Base-by-base conservation (phyloP, 345 rosid species). In the Lagerstroemia speciosa region DNA sequence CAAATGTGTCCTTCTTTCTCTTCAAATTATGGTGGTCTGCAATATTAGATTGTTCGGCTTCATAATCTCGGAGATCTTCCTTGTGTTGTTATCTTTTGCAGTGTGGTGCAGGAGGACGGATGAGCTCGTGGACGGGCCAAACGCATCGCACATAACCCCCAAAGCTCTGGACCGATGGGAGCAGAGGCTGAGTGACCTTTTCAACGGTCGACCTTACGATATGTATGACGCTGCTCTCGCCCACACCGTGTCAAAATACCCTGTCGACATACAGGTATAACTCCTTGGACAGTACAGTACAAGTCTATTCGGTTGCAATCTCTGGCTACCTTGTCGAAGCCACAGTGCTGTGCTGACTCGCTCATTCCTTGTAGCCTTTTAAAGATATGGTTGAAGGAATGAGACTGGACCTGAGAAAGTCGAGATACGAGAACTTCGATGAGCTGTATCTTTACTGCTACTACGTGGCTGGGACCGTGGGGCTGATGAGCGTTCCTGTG, bases 41-140 rank as follows among this genome's bases (percentile, higher is more conserved):
- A 2, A 36, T 36, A 36, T 6, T 9, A 45, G 26, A 15, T 3
- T 40, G 32, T 66, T 66, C 30, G 33, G 30, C n/a, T 37, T 8
- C 57, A 40, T 45, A 38, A 38, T 16, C 17, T 22, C 26, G 20
- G 31, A 50, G 15, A 36, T 40, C 46, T 53, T n/a, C 60, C 10
- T 1, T n/a, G 30, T 53, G 60, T 53, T 53, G 3, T 26, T 9
- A n/a, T n/a, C n/a, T n/a, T n/a, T 27, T 74, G 53, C 72, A 83
- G 87, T 83, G 62, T 83, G 87, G 87, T 83, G 87, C 69, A 73
- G 87, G 55, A 81, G 87, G 73, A 83, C 84, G 11, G 87, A 83
- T 72, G 87, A 83, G 76, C 81, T 83, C 10, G 87, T 83, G 64
- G 87, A 81, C 26, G 87, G 87, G 9, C 85, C 85, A 4, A 81